A percentile compares a stretch with the other conserved stretches of the same genome.
Conservation (phyloP, 352 stramenopile species). For the Phytophthora multivora region DNA sequence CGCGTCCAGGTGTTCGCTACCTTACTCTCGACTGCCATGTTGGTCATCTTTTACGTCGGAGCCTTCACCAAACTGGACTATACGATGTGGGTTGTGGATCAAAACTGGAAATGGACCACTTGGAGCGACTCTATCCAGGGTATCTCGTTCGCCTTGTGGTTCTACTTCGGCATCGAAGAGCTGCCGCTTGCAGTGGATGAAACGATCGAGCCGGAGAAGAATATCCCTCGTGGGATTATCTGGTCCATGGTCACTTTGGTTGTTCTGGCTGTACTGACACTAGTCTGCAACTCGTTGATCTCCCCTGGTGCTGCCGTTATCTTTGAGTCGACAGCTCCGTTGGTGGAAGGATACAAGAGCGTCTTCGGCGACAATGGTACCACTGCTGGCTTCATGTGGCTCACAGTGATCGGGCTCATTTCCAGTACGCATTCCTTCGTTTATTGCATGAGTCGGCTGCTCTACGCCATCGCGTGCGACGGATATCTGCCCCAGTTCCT, state of each 20-base stretch:
- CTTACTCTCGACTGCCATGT: constrained; percentile 49
- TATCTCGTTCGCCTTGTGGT: constrained; percentile 72
- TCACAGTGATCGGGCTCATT: constrained; percentile 64
- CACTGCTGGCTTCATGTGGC: constrained; percentile 67
- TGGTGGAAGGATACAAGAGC: constrained; percentile 71
- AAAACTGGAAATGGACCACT: constrained; percentile 56
- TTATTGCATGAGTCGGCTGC: constrained; percentile 65
- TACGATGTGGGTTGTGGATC: constrained; percentile 51
- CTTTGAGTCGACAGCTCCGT: constrained; percentile 40
- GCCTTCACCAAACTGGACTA: constrained; percentile 60
- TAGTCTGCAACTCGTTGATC: constrained; percentile 67
- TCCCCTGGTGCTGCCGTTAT: constrained; percentile 46
- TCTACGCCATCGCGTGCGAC: constrained; percentile 70
- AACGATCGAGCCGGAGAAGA: constrained; percentile 71
- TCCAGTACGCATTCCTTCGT: constrained; percentile 74
- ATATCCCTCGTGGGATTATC: constrained; percentile 65
- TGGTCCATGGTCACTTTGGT: constrained; percentile 62
- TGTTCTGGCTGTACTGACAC: constrained; percentile 53
- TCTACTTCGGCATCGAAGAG: constrained; percentile 81
- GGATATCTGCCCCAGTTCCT: constrained; percentile 62
- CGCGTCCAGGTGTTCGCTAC: constrained; percentile 63
- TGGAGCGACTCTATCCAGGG: constrained; percentile 52
- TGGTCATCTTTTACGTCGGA: constrained; percentile 66
- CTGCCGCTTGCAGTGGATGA: constrained; percentile 74
- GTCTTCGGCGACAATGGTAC: constrained; percentile 71